Evolutionary conservation across 169 alveolate genomes (phyloP).

Genomic region (Eimeria acervulina): DNA sequence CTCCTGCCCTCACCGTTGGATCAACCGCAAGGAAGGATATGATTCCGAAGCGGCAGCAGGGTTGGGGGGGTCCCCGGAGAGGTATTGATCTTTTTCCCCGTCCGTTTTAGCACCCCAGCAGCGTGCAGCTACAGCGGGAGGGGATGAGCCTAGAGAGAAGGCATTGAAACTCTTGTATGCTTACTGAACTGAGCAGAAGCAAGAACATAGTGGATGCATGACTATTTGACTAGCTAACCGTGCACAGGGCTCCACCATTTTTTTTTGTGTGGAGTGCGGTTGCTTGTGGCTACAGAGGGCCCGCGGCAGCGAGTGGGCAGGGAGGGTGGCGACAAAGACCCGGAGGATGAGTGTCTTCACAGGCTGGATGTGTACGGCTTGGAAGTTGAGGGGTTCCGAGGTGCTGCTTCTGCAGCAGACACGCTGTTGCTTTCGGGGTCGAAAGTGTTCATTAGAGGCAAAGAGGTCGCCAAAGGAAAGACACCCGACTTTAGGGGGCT

Average conservation of each 20-base stretch:
- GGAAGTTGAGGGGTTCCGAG: neutral
- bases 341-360: conserved; percentile 17
- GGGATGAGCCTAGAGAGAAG: neutral
- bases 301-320: neutral
- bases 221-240: neutral
- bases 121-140: neutral
- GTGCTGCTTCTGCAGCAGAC: neutral
- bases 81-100: neutral
- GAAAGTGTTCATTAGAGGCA: conserved; percentile 11
- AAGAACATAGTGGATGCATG: neutral
- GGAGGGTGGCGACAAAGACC: neutral
- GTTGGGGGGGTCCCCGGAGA: neutral
- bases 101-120: neutral
- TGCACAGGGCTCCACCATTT: neutral
- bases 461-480: neutral
- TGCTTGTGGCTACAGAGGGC: conserved; percentile 14
- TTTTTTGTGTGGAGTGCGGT: neutral
- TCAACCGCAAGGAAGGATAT: neutral
- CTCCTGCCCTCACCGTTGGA: neutral
- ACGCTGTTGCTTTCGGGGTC: conserved; percentile 44
- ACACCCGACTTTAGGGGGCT: conserved; percentile 34
- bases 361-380: conserved; percentile 27
- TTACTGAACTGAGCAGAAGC: neutral
- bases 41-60: neutral
- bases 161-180: neutral